Evolutionary conservation across 768 basidiomycete genomes (phyloP), one percentile per base, ranked within the genome.

Genomic region (Lactarius sp.): DNA sequence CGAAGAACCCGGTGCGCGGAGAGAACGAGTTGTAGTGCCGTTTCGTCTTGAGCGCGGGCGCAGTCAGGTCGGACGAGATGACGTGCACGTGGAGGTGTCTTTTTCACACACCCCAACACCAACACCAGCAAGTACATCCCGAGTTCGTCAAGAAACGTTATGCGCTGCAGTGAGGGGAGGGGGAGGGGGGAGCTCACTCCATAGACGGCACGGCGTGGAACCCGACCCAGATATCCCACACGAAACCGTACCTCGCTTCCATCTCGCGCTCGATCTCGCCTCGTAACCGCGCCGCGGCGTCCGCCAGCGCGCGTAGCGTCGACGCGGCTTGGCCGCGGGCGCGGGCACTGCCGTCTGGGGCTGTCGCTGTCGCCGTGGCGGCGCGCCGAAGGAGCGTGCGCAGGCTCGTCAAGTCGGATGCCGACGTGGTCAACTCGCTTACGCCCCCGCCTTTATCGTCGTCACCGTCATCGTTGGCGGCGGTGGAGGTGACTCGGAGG

Each of bases 1-100:
- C 70, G 75, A 96, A 95, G 75, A 92, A 96, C 1, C 90, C 92
- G 20, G 83, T 78, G 53, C 83, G 83, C 0, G 94, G 94, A 69
- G 90, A 87, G 75, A 95, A 97, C 6, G 91, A 89, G 70, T 95
- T 94, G 75, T 92, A 90, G 68, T 97, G 94, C 70, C 88, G 90
- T 78, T 96, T 97, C 60, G 78, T 82, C 76, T 94, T 96, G 78
- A 95, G 74, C 56, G 75, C 76, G 9, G 83, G 80, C 0, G 87
- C 87, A 59, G 79, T 79, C 41, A 94, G 72, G 71, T 97, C 94
- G 5, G 83, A 80, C 4, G 93, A 94, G 44, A 97, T 75, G 57
- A 97, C 84, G 71, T 97, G 94, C 12, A 96, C 73, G 70, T 97
- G 92, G 3, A 94, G 64, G 72, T 94, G 92, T 64, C 90, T 92